These are phyloP conservation scores for Dioszegia hungarica DNA, from an alignment of 768 basidiomycete genomes.

Conservation along the genomic window DNA sequence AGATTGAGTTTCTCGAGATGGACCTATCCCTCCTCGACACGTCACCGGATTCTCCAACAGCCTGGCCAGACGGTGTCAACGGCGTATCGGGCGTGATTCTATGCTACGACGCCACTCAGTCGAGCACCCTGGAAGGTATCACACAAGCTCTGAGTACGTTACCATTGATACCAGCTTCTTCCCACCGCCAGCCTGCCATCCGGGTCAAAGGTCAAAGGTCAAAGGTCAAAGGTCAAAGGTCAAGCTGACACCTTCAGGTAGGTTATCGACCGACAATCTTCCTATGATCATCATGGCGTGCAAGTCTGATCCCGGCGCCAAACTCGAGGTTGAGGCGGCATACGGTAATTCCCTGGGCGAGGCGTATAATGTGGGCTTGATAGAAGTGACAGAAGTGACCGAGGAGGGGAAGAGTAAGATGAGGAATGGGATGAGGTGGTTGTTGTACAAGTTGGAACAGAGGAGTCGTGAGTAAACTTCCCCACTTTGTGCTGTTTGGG, in stretches of 20 bases:
- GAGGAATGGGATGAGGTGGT: constrained; percentile 51
- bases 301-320: constrained; percentile 67
- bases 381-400: constrained; percentile 62
- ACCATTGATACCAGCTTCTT: neutral
- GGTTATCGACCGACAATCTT: too few species aligned
- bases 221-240: too few species aligned
- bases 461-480: constrained; percentile 29
- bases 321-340: constrained; percentile 42
- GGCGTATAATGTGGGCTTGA: constrained; percentile 68
- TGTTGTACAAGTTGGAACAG: constrained; percentile 42
- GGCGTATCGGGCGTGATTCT: constrained; percentile 71
- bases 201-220: too few species aligned
- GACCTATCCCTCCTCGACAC: constrained; percentile 45
- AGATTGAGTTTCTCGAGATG: constrained; percentile 41
- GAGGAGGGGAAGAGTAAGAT: constrained; percentile 67
- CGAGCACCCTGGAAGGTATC: constrained; percentile 62
- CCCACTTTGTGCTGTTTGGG: neutral
- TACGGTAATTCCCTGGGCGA: constrained; percentile 53
- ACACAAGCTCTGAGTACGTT: constrained; percentile 67
- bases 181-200: too few species aligned
- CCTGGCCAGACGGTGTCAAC: constrained; percentile 51
- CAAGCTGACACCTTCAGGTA: too few species aligned
- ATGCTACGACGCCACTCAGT: constrained; percentile 72
- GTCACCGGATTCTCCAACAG: constrained; percentile 20
- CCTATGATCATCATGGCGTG: constrained; percentile 76